Evolutionary conservation across 2,329 filamentous ascomycete species (phyloP), one percentile per base, ranked within the genome.

Genomic region (Rutstroemia sp.): DNA sequence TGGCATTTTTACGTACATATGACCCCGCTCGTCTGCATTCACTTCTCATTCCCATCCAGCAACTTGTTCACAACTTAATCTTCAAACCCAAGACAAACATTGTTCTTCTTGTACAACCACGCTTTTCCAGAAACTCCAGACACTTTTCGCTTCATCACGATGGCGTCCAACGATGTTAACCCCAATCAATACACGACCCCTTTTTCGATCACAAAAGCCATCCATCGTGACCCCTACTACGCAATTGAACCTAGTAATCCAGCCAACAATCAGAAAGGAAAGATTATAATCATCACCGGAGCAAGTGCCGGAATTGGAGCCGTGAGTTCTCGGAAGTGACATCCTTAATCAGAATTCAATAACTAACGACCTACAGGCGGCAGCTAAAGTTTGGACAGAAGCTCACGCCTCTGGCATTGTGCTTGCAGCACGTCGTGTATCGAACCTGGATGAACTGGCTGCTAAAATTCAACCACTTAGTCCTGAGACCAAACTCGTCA

Each of bases 401-500:
- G 68, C 65, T 10, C 58, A 59, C 16, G 68, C 67, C 19, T 60
- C 61, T 17, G 67, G 67, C 3, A 64, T 70, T n/a, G 61, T 70
- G 1, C 63, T 71, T 21, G 63, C 66, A 5, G 68, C 65, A 23
- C 68, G 69, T 23, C 58, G 62, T 17, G n/a, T 53, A 5, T 48
- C 51, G 10, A 47, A 27, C 1, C 54, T 66, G 1, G 23, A 57
- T 3, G 58, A 56, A 48, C 46, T 60, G 2, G 51, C 53, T 8
- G 39, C 51, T 10, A 55, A 63, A 44, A 38, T 60, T 23, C 54
- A 56, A 30, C 27, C 42, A 1, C 51, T 61, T 21, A 58, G 47
- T n/a, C 57, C 59, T 0, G n/a, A 55, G 2, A 58, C 58, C 1
- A 60, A 53, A 5, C 49, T 64, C 9, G 23, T 65, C 1, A 34